Percentiles rank a stretch among this genome's conserved stretches.
Conservation (phyloP, 2,329 filamentous ascomycete species). For the Fusarium piperis region DNA sequence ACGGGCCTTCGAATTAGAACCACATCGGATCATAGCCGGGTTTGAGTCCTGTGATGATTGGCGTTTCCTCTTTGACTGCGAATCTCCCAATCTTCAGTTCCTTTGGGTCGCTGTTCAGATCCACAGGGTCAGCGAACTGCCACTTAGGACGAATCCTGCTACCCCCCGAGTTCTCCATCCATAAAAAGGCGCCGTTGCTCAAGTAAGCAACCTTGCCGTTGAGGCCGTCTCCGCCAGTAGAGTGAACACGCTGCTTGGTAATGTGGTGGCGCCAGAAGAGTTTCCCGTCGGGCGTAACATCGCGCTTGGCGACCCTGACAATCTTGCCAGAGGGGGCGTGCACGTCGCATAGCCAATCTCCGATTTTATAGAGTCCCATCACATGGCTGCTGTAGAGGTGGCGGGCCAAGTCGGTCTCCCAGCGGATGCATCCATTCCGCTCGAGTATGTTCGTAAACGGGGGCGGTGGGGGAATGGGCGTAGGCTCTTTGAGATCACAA, state of each 20-base stretch:
- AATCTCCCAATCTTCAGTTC: not conserved
- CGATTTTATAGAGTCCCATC: slow-evolving; percentile 36
- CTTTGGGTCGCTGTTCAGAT: not conserved
- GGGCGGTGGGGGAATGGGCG: slow-evolving; percentile 12
- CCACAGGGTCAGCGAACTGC: slow-evolving; percentile 10
- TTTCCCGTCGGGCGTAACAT: not conserved
- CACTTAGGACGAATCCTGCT: slow-evolving; percentile 12
- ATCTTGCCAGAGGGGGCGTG: slow-evolving; percentile 10
- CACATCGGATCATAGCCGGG: slow-evolving; percentile 6
- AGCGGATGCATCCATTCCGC: slow-evolving; percentile 1
- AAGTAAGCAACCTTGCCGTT: slow-evolving; percentile 14
- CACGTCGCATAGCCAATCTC: slow-evolving; percentile 34
- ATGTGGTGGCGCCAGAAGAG: slow-evolving; percentile 26
- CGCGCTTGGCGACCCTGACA: slow-evolving; percentile 22
- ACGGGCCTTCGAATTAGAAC: not conserved
- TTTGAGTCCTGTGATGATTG: slow-evolving; percentile 3
- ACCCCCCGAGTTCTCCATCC: slow-evolving; percentile 14
- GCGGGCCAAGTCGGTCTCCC: slow-evolving; percentile 31
- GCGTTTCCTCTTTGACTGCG: not conserved
- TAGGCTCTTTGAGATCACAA: not conserved
- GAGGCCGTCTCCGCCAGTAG: not conserved
- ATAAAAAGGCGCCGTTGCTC: slow-evolving; percentile 15
- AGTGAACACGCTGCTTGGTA: slow-evolving; percentile 1
- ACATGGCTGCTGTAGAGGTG: slow-evolving; percentile 21
- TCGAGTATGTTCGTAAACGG: slow-evolving; percentile 1